A percentile compares a stretch with the other conserved stretches of the same genome.
Evolutionary conservation across 306 rosid species (phyloP).

Genomic region (Cicer arietinum): DNA sequence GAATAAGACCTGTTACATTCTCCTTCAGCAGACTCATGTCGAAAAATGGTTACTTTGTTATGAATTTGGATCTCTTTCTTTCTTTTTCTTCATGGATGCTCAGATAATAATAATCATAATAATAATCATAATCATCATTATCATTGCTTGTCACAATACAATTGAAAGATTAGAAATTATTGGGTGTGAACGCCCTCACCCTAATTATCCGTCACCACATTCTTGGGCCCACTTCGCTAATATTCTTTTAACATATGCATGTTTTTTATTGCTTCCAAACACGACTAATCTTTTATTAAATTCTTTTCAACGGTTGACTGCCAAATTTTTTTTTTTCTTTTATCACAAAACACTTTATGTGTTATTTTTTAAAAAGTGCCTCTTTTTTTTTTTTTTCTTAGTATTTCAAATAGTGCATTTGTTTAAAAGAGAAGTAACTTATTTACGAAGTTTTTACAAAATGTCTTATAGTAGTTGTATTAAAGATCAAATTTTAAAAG

Average conservation of each 20-base stretch:
- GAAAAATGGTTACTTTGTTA: constrained; percentile 40
- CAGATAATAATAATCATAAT: constrained; percentile 47
- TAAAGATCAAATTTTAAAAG: too few species aligned
- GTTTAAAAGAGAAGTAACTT: too few species aligned
- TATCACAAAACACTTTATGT: too few species aligned
- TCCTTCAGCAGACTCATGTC: constrained; percentile 58
- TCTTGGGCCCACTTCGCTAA: constrained; percentile 7
- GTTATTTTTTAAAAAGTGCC: not conserved
- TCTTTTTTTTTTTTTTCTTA: too few species aligned
- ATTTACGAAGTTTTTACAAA: too few species aligned
- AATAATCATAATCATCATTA: constrained; percentile 45
- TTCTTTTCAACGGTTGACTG: not conserved
- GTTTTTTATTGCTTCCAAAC: too few species aligned
- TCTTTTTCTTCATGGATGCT: constrained; percentile 58
- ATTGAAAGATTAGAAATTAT: constrained; percentile 32
- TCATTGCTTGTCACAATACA: not conserved
- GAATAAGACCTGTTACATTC: constrained; percentile 69
- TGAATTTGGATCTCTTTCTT: constrained; percentile 4
- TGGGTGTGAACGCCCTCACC: constrained; percentile 33
- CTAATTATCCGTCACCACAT: constrained; percentile 5
- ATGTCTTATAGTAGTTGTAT: too few species aligned
- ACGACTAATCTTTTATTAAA: not conserved
- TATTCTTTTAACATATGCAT: too few species aligned
- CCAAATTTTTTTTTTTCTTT: not conserved
- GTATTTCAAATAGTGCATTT: too few species aligned